Conservation (phyloP, 257 asterid genomes). For the Gardenia jasminoides region DNA sequence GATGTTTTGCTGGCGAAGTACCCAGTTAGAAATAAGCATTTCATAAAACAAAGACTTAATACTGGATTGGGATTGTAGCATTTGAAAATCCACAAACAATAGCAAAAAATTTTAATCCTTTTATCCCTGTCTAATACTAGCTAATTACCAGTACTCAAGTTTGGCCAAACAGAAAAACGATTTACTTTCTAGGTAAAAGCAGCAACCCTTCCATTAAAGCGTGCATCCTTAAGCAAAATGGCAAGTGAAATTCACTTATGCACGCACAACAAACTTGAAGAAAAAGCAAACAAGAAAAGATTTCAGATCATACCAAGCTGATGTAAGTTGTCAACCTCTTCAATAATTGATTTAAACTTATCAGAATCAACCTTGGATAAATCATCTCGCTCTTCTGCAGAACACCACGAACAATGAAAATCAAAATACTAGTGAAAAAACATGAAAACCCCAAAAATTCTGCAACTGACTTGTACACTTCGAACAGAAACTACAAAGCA, state of each 20-base stretch:
- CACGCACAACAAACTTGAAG: background rate
- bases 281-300: background rate
- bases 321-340: slow-evolving; percentile 80
- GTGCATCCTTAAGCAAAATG: background rate
- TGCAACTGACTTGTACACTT: too few species aligned
- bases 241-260: background rate
- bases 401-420: background rate
- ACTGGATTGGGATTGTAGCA: background rate
- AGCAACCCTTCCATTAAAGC: background rate
- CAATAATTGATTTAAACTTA: slow-evolving; percentile 61
- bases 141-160: background rate
- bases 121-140: too few species aligned
- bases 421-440: background rate
- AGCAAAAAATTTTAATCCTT: background rate
- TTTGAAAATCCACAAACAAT: background rate
- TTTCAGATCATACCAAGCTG: slow-evolving; percentile 54
- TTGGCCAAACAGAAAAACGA: background rate
- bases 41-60: too few species aligned
- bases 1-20: too few species aligned
- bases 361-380: slow-evolving; percentile 59
- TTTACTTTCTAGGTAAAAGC: background rate
- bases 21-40: too few species aligned
- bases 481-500: too few species aligned
- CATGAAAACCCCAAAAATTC: background rate
- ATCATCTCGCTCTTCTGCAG: slow-evolving; percentile 84